Conservation (phyloP, 2,329 filamentous ascomycete genomes). For the Verticillium dahliae region DNA sequence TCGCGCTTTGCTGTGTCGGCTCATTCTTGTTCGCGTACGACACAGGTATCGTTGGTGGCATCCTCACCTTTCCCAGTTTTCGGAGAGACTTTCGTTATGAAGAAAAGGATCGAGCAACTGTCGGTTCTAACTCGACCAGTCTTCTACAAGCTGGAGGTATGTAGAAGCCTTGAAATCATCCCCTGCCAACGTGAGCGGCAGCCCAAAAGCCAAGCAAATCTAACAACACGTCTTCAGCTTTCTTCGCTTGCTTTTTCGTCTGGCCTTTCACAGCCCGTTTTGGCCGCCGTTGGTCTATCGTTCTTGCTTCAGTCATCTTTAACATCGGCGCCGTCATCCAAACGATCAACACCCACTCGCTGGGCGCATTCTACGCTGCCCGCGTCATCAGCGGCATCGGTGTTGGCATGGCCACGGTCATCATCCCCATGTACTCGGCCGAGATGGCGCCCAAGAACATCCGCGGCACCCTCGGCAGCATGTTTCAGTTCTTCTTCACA, state of each 20-base stretch:
- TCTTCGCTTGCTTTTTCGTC: slow-evolving; percentile 34
- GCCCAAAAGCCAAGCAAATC: too few relatives aligned
- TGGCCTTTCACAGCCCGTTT: slow-evolving; percentile 34
- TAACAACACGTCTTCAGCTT: slow-evolving; percentile 18
- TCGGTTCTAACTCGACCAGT: slow-evolving; percentile 32
- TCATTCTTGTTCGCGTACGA: slow-evolving; percentile 36
- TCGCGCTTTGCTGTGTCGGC: slow-evolving; percentile 28
- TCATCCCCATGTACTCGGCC: slow-evolving; percentile 37
- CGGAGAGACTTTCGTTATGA: slow-evolving; percentile 28
- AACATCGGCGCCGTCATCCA: slow-evolving; percentile 34
- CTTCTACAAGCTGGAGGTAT: slow-evolving; percentile 33
- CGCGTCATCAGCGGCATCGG: slow-evolving; percentile 27
- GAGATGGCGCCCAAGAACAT: slow-evolving; percentile 41
- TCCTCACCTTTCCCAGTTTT: slow-evolving; percentile 30
- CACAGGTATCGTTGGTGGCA: slow-evolving; percentile 34
- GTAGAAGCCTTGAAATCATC: neutral
- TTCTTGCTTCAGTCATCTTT: slow-evolving; percentile 33
- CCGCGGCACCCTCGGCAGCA: slow-evolving; percentile 32
- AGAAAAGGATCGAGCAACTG: slow-evolving; percentile 19
- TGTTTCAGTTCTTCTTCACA: slow-evolving; percentile 39
- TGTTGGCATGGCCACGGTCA: slow-evolving; percentile 30
- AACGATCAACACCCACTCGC: slow-evolving; percentile 27
- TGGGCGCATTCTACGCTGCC: slow-evolving; percentile 29
- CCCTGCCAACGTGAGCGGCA: too few relatives aligned
- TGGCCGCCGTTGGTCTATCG: slow-evolving; percentile 31